Conservation (phyloP, 208 protist genomes). For the Acanthamoeba castellanii region DNA sequence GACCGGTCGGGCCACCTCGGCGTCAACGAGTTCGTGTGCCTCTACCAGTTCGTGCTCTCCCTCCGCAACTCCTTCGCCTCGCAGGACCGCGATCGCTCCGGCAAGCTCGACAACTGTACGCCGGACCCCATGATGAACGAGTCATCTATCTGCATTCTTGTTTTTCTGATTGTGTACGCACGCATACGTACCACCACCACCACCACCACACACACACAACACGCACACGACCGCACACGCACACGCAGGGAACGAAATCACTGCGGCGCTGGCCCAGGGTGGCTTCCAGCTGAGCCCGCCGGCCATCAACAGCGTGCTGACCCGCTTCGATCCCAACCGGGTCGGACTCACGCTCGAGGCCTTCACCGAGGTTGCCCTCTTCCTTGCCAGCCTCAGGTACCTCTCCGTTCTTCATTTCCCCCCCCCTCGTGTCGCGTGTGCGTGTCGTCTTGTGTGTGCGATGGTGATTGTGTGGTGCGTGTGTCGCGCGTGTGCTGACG, state of each 20-base stretch:
- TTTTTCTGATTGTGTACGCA: not conserved
- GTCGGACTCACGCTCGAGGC: slow-evolving; percentile 21
- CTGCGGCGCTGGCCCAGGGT: not conserved
- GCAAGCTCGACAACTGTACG: slow-evolving; percentile 56
- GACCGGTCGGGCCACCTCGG: slow-evolving; percentile 10
- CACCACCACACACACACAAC: too few relatives aligned
- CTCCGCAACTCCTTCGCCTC: slow-evolving; percentile 8
- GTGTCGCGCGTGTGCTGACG: too few relatives aligned
- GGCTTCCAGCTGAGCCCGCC: slow-evolving; percentile 4
- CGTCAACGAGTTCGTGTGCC: slow-evolving; percentile 46
- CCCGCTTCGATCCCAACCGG: slow-evolving; percentile 11
- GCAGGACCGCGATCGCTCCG: slow-evolving; percentile 6
- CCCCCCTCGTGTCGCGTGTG: not conserved
- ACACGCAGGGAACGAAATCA: slow-evolving; percentile 40
- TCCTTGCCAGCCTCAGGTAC: not conserved
- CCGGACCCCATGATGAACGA: not conserved
- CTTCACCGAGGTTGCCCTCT: slow-evolving; percentile 33
- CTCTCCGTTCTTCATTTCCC: not conserved
- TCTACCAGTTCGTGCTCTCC: slow-evolving; percentile 36
- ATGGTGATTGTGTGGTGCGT: too few relatives aligned
- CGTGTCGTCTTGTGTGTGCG: too few relatives aligned
- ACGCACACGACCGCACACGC: not conserved
- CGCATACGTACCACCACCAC: too few relatives aligned
- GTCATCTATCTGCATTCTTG: not conserved
- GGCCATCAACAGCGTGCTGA: slow-evolving; percentile 22